Conservation (phyloP, 306 rosid species). For the Citrullus amarus region DNA sequence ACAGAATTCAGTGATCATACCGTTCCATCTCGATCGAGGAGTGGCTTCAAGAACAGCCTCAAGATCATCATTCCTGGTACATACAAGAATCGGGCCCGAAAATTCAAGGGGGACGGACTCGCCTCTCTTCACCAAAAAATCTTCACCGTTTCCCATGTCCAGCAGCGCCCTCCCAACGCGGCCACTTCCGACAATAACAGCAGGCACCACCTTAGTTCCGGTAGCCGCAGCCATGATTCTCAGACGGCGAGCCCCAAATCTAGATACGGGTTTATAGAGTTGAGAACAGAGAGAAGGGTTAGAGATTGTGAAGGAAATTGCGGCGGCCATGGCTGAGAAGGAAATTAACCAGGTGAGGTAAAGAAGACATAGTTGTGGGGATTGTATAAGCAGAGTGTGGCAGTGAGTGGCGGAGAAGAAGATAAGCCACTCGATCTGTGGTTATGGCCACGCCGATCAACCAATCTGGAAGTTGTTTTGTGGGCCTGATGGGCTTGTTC, state of each 20-base stretch:
- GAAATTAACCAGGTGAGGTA: not conserved
- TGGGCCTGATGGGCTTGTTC: not conserved
- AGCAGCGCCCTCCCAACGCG: conserved; percentile 70
- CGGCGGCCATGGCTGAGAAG: conserved; percentile 26
- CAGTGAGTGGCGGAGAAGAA: conserved; percentile 11
- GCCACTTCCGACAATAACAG: conserved; percentile 85
- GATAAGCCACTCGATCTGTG: conserved; percentile 18
- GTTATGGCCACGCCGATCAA: not conserved
- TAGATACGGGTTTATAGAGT: conserved; percentile 7
- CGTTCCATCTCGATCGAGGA: conserved; percentile 79
- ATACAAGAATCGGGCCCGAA: conserved; percentile 67
- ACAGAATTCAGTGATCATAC: conserved; percentile 16
- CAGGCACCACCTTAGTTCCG: conserved; percentile 42
- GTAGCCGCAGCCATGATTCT: conserved; percentile 16
- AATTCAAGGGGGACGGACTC: conserved; percentile 60
- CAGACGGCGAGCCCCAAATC: conserved; percentile 2
- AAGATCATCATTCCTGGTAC: conserved; percentile 92
- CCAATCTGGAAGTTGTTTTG: not conserved
- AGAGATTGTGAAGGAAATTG: conserved; percentile 20
- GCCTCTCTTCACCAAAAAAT: conserved; percentile 55
- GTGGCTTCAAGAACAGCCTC: conserved; percentile 67
- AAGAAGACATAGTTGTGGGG: conserved; percentile 7
- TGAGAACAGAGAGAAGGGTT: conserved; percentile 19
- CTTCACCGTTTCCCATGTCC: conserved; percentile 65
- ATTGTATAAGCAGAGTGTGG: not conserved